Evolutionary conservation across 1,139 yeast genomes (phyloP), one percentile per base, ranked within the genome.

Genomic region (Scheffersomyces segobiensis): DNA sequence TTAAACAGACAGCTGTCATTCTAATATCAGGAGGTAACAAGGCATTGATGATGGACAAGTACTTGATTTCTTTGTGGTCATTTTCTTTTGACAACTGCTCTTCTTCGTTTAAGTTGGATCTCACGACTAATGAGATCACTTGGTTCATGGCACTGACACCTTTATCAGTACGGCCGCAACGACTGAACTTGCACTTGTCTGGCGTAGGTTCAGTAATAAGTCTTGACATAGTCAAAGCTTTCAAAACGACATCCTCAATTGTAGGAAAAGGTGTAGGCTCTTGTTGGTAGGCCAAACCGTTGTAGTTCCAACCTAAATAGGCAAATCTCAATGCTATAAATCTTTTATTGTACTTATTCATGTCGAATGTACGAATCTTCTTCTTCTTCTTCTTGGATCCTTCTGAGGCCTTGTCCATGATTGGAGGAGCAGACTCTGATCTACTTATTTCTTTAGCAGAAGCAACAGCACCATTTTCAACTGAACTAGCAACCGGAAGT

Each of bases 141-240:
- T 95, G 99, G 66, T 92, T 91, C 88, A 95, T 85, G 0, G 99
- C 99, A 75, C 97, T 91, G 6, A 95, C 99, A 17, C 99, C 99
- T 65, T 87, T 88, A 68, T 95, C 99, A 0, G 99, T 95, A 67
- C 99, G 80, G 0, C 99, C 99, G 75, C 99, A 96, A 61, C 99
- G 78, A 64, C 97, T 89, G 71, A 93, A 93, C 18, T 82, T 77
- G 57, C 89, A 85, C 56, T 82, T 85, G 2, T 82, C 85, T 0
- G 93, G 93, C 17, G 80, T 83, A 42, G 83, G 73, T 0, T 85
- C 79, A 12, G 87, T 83, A 49, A 96, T 86, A 60, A 96, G 74
- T 64, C 83, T 86, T 49, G 96, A 86, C 63, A 82, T 85, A 52
- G 80, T 76, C 71, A 95, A 72, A 0, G 97, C 97, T 54, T 87